phyloP scores from a whole-genome alignment of 148 eudicot species.

The Vaccinium macrocarpon region DNA sequence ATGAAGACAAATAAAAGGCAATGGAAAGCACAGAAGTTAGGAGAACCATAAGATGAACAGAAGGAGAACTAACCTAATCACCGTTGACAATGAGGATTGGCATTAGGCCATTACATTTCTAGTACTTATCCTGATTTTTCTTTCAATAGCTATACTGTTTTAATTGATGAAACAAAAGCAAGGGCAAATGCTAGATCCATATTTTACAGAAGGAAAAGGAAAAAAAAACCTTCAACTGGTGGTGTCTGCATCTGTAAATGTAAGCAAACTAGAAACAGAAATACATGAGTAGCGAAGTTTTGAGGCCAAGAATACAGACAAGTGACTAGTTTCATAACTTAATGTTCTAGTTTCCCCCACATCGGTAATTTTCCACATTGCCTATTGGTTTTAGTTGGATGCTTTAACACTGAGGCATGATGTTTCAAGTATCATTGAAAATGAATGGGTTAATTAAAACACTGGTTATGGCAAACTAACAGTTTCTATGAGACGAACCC shows the following conservation, averaged over 20 bases:
- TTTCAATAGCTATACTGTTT: background rate
- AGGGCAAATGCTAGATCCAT: background rate
- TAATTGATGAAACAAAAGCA: background rate
- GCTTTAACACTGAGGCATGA: background rate
- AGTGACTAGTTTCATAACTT: slow-evolving; percentile 1
- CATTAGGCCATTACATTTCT: background rate
- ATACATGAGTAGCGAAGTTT: background rate
- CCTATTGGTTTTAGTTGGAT: background rate
- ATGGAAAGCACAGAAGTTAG: background rate
- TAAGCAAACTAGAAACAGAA: background rate
- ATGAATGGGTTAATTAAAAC: background rate
- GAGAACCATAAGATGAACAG: background rate
- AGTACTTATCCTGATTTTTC: background rate
- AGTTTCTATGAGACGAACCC: background rate
- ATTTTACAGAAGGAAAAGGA: background rate
- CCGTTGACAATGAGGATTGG: background rate
- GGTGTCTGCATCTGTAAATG: too few relatives aligned
- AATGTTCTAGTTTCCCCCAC: background rate
- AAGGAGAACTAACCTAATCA: background rate
- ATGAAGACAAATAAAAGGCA: background rate
- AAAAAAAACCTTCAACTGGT: background rate
- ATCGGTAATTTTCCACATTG: background rate
- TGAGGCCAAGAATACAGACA: background rate
- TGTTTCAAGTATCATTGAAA: background rate
- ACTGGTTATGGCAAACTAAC: background rate